Conservation (phyloP, 140 eudicot genomes). For the Bidens hawaiensis region DNA sequence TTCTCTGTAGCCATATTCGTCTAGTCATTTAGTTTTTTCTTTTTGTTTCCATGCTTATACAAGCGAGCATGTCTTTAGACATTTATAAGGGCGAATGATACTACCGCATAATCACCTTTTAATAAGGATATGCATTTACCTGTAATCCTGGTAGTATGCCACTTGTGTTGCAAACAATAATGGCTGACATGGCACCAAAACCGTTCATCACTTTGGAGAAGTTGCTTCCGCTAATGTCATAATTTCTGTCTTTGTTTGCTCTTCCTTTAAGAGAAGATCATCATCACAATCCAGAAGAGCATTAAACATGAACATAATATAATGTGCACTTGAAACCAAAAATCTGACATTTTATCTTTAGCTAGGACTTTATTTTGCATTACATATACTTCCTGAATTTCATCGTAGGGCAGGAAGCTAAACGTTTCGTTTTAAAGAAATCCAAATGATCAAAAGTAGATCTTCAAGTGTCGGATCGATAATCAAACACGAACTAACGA, state of each 20-base stretch:
- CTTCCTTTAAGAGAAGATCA: constrained; percentile 31
- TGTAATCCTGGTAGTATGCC: constrained; percentile 57
- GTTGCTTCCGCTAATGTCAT: constrained; percentile 40
- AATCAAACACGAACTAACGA: no score
- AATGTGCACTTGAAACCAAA: not conserved
- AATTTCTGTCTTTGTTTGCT: constrained; percentile 30
- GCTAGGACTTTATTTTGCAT: no score
- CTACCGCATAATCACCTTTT: not conserved
- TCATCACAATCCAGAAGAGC: not conserved
- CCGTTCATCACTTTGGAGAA: constrained; percentile 39
- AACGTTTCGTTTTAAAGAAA: not conserved
- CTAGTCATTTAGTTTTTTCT: no score
- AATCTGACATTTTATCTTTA: not conserved
- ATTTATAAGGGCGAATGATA: no score
- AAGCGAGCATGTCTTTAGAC: no score
- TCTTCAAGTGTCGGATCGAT: no score
- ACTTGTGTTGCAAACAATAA: constrained; percentile 49
- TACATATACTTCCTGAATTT: no score
- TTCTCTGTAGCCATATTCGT: no score
- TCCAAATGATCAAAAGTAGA: not conserved
- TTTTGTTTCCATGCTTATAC: no score
- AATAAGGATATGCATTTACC: constrained; percentile 18
- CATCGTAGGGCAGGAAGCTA: not conserved
- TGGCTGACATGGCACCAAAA: constrained; percentile 55
- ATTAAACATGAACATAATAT: not conserved